Conservation (phyloP, 2,329 filamentous ascomycete genomes). For the Penicillium sp. region DNA sequence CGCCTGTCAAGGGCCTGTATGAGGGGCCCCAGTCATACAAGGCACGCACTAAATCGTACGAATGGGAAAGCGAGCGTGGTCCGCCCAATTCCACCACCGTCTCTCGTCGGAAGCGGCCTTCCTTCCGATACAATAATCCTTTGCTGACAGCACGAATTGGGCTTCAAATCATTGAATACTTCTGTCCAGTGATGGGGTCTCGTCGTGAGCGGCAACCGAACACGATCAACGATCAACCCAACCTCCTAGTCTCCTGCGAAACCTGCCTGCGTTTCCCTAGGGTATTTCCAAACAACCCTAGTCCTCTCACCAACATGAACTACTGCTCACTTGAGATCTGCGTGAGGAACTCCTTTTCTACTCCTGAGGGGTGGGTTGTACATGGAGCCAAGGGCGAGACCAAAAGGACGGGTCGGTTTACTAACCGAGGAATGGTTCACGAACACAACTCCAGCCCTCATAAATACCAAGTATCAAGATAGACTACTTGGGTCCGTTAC, state of each 20-base stretch:
- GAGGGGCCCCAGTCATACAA: conserved; percentile 30
- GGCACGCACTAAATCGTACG: conserved; percentile 34
- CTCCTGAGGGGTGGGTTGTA: conserved; percentile 14
- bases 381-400: conserved; percentile 15
- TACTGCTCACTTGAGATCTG: conserved; percentile 9
- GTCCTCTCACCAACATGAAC: conserved; percentile 10
- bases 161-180: conserved; percentile 6
- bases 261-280: conserved; percentile 10
- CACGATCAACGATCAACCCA: conserved; percentile 15
- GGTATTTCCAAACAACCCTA: conserved; percentile 1
- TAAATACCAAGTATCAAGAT: conserved; percentile 23
- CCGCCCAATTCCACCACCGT: conserved; percentile 13
- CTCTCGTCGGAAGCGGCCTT: conserved; percentile 3
- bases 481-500: conserved; percentile 15
- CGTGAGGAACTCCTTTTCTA: conserved; percentile 6
- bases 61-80: conserved; percentile 23
- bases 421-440: conserved; percentile 25
- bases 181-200: conserved; percentile 8
- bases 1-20: conserved; percentile 30
- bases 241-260: conserved; percentile 12
- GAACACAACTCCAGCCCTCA: conserved; percentile 5
- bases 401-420: conserved; percentile 25
- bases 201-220: conserved; percentile 14
- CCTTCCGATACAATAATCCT: conserved; percentile 8
- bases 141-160: conserved; percentile 3